These are phyloP conservation scores for Barnettozyma vustinii DNA, from an alignment of 805 yeast species.

Conservation along the genomic window DNA sequence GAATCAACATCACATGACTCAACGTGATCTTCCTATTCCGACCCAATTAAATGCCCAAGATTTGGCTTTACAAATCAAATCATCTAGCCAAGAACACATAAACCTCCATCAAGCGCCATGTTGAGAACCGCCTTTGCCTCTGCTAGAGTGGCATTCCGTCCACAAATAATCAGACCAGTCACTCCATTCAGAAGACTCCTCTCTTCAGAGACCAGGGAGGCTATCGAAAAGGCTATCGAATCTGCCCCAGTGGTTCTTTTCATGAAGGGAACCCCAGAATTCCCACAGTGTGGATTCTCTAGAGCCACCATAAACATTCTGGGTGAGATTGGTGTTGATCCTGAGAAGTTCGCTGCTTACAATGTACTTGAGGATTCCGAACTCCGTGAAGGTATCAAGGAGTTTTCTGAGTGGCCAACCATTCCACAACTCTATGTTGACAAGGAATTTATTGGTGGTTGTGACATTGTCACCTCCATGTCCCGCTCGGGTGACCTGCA, in stretches of 20 bases:
- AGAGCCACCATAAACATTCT: conserved; percentile 89
- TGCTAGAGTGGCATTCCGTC: conserved; percentile 6
- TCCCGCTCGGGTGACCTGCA: conserved; percentile 87
- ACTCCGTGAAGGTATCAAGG: conserved; percentile 91
- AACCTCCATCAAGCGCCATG: conserved; percentile 1
- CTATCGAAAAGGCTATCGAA: conserved; percentile 79
- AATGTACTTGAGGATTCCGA: conserved; percentile 94
- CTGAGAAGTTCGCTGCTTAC: conserved; percentile 92
- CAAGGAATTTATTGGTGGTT: conserved; percentile 94
- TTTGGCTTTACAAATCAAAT: neutral
- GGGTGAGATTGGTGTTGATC: conserved; percentile 97
- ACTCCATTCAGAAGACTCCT: conserved; percentile 38
- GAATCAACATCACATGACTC: neutral
- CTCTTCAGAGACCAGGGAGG: conserved; percentile 73
- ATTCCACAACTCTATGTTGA: conserved; percentile 92
- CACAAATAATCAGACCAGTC: conserved; percentile 12
- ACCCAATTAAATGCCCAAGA: neutral
- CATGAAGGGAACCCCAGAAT: conserved; percentile 98
- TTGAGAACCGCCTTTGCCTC: conserved; percentile 5
- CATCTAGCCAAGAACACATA: neutral
- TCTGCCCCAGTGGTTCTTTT: conserved; percentile 94
- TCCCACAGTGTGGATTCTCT: conserved; percentile 96
- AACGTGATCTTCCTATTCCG: conserved; percentile 1
- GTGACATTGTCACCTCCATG: conserved; percentile 92
- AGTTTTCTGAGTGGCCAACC: conserved; percentile 96